Percentiles rank a stretch among this genome's conserved stretches.
These are phyloP conservation scores for Choanephora cucurbitarum DNA, from an alignment of 371 early-diverging fungal genomes.

Conservation along the genomic window DNA sequence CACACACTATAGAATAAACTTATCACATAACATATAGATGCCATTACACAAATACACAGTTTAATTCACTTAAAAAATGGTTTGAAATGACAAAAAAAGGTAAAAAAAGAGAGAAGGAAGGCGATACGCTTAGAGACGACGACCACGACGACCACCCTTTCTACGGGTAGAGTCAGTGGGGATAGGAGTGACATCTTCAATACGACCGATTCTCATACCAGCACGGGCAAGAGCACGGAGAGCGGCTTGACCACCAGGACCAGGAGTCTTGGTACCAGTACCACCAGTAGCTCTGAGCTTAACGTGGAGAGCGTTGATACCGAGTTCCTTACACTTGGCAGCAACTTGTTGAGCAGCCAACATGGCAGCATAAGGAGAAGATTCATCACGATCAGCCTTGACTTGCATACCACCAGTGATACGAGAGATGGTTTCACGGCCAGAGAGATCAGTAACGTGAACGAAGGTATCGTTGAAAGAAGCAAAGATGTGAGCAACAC, in stretches of 20 bases:
- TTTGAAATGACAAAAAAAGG: neutral
- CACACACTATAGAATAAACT: neutral
- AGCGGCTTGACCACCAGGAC: slow-evolving; percentile 99
- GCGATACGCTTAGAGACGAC: slow-evolving; percentile 89
- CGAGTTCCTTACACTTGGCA: slow-evolving; percentile 97
- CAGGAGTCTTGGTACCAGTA: slow-evolving; percentile 99
- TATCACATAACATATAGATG: too few relatives aligned
- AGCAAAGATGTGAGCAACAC: slow-evolving; percentile 99
- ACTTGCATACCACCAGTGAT: slow-evolving; percentile 99
- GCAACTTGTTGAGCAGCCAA: slow-evolving; percentile 99
- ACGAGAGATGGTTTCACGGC: slow-evolving; percentile 99
- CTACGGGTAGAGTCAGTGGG: slow-evolving; percentile 99
- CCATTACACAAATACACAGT: neutral
- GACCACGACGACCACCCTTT: slow-evolving; percentile 99
- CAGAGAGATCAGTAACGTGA: slow-evolving; percentile 99
- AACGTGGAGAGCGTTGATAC: slow-evolving; percentile 99
- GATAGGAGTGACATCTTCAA: slow-evolving; percentile 99
- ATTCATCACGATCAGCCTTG: slow-evolving; percentile 99
- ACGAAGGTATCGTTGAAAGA: slow-evolving; percentile 99
- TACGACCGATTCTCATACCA: slow-evolving; percentile 99
- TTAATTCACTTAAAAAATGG: neutral
- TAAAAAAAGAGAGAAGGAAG: too few relatives aligned
- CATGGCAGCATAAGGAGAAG: slow-evolving; percentile 99
- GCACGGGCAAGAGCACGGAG: slow-evolving; percentile 99
- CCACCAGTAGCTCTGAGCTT: slow-evolving; percentile 99